Conservation (phyloP, 148 eudicot genomes). For the Arctostaphylos glauca region DNA sequence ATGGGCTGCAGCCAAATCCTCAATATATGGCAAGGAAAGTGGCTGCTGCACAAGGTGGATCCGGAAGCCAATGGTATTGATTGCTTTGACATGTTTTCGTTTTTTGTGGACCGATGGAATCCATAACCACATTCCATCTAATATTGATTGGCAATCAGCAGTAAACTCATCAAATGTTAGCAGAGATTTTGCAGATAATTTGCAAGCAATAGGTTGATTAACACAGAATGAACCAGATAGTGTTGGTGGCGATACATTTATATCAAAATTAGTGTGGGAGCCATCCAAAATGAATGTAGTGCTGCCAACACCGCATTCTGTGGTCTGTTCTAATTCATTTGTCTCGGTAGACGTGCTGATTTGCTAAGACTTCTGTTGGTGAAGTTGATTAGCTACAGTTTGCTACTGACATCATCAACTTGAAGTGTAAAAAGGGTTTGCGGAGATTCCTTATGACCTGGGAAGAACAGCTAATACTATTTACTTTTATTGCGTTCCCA, state of each 20-base stretch:
- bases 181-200: background rate
- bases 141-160: background rate
- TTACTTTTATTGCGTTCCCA: background rate
- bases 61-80: constrained; percentile 74
- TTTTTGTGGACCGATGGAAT: background rate
- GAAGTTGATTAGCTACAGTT: background rate
- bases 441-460: background rate
- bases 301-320: background rate
- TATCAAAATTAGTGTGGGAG: background rate
- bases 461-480: background rate
- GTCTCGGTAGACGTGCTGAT: background rate
- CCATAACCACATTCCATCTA: background rate
- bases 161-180: background rate
- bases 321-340: background rate
- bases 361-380: constrained; percentile 5
- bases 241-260: background rate
- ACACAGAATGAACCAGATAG: background rate
- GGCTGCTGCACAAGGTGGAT: constrained; percentile 64
- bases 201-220: background rate
- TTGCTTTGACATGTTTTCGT: background rate
- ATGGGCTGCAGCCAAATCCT: constrained; percentile 67
- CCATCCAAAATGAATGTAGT: background rate
- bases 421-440: background rate
- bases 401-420: background rate
- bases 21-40: constrained; percentile 73